Evolutionary conservation across 2,329 filamentous ascomycete genomes (phyloP), one percentile per base, ranked within the genome.

Genomic region (Botryotinia narcissicola): DNA sequence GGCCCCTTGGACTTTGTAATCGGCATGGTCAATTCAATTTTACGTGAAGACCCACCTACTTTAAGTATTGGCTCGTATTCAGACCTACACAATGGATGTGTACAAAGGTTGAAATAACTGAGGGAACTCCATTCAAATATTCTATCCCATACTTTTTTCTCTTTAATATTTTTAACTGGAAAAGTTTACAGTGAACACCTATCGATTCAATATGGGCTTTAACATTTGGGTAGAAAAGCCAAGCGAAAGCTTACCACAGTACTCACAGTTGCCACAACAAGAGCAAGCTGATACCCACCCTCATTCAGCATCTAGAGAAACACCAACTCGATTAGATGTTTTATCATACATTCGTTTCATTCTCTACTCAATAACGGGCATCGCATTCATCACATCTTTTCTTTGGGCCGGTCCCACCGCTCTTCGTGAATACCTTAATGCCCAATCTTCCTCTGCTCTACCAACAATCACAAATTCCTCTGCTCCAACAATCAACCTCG

Each of bases 301-400:
- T 14, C 42, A 10, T 14, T 35, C 64, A 25, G 32, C n/a, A 54
- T 59, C 70, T 29, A 59, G 25, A 32, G 40, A 46, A n/a, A 37
- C 29, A 35, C 35, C 29, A 22, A 29, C 32, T 25, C 7, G 18
- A 48, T 40, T 29, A 8, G 37, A 54, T 37, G 9, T 44, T 4
- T 72, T 72, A 20, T 48, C 35, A 59, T 60, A 60, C 14, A 60
- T 68, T 59, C 70, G 70, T 25, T n/a, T 42, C 22, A n/a, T 57
- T 16, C 25, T 67, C 16, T 72, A 72, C 48, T 35, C 62, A 12
- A 37, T 67, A 42, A 68, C 51, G 29, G 32, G 51, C 4, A 32
- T 67, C 46, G 61, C 61, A 8, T 72, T 72, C 14, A 72, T 72
- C 22, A 59, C 40, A 68, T 72, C 70, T 29, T 40, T 71, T 29